Conservation (phyloP, 2,329 filamentous ascomycete genomes). For the Penicillium thymicola region DNA sequence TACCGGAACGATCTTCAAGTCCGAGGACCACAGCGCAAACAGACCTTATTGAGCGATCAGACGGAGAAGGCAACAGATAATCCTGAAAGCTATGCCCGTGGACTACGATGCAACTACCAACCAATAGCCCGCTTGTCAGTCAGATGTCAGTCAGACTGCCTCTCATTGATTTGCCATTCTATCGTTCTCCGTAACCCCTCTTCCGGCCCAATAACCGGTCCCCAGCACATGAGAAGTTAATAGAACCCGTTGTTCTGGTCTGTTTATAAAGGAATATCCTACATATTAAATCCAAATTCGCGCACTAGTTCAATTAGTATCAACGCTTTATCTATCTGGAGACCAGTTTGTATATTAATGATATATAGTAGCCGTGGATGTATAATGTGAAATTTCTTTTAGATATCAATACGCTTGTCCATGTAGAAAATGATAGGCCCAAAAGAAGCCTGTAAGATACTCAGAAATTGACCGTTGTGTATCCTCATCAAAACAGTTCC, state of each 20-base stretch:
- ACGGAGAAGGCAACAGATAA: background rate
- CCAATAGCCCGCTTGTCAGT: background rate
- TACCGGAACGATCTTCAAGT: background rate
- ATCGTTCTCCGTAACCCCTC: constrained; percentile 29
- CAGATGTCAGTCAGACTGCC: background rate
- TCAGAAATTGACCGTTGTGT: background rate
- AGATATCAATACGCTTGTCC: background rate
- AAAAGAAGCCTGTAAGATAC: background rate
- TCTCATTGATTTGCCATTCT: constrained; percentile 15
- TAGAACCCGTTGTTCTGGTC: no score
- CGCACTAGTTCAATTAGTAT: background rate
- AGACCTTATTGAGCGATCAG: background rate
- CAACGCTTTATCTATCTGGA: background rate
- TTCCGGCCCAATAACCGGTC: constrained; percentile 21
- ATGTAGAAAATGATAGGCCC: no score
- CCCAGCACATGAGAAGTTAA: constrained; percentile 13
- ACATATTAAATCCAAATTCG: background rate
- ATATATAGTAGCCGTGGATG: background rate
- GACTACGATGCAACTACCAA: background rate
- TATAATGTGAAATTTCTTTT: background rate
- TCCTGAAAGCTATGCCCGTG: no score
- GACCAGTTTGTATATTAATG: background rate
- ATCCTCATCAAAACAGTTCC: background rate
- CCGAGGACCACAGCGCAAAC: background rate
- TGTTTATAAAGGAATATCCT: no score